Percentiles rank a stretch among this genome's conserved stretches.
Conservation (phyloP, 2,329 filamentous ascomycete genomes). For the Fusarium palustre region DNA sequence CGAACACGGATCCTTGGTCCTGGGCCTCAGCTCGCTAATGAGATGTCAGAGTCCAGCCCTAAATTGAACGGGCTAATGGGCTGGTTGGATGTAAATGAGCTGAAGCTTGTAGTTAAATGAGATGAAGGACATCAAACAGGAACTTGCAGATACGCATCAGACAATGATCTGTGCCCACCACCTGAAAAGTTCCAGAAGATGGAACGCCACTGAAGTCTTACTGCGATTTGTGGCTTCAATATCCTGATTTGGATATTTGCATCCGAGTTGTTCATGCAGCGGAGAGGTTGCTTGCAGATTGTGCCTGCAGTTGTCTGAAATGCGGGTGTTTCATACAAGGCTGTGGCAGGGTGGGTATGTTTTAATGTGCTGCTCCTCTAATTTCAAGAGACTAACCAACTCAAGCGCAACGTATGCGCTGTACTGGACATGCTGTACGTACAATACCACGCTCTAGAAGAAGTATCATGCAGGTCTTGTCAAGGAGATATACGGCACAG, state of each 20-base stretch:
- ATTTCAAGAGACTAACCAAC: conserved; percentile 31
- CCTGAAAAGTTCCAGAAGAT: conserved; percentile 37
- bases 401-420: conserved; percentile 15
- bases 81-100: conserved; percentile 3
- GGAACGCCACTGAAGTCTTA: conserved; percentile 14
- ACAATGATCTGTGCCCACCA: conserved; percentile 11
- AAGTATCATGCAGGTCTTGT: conserved; percentile 13
- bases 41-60: conserved; percentile 23
- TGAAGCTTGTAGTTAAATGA: conserved; percentile 20
- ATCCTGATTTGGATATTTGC: conserved; percentile 22
- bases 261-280: conserved; percentile 1
- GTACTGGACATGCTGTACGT: conserved; percentile 2
- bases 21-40: conserved; percentile 12
- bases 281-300: conserved; percentile 22
- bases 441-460: neutral
- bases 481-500: conserved; percentile 17
- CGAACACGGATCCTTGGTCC: conserved; percentile 2
- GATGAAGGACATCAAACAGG: conserved; percentile 33
- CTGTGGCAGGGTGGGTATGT: conserved; percentile 34
- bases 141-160: neutral
- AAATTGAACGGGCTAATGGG: conserved; percentile 13
- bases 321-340: conserved; percentile 26
- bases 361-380: conserved; percentile 39
- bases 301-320: conserved; percentile 3
- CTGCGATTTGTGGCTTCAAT: conserved; percentile 1